Conservation (phyloP, 495 filamentous ascomycete genomes). For the Daldinia bambusicola region DNA sequence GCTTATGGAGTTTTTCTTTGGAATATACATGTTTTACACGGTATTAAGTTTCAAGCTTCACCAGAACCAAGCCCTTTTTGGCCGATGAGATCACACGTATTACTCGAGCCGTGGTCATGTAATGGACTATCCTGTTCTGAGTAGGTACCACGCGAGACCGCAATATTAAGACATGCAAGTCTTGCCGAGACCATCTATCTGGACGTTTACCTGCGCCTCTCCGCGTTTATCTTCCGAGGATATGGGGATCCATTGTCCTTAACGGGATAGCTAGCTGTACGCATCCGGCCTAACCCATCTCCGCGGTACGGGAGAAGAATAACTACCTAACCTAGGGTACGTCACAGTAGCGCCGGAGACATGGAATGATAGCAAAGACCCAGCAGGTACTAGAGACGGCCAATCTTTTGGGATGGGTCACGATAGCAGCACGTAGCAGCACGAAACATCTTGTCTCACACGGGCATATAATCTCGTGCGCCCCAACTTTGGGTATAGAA, state of each 20-base stretch:
- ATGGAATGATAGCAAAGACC: slow-evolving; percentile 22
- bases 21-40: slow-evolving; percentile 6
- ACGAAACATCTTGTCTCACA: slow-evolving; percentile 45
- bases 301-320: slow-evolving; percentile 30
- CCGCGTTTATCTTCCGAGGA: slow-evolving; percentile 44
- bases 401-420: slow-evolving; percentile 19
- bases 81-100: slow-evolving; percentile 23
- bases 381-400: slow-evolving; percentile 18
- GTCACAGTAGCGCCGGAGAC: slow-evolving; percentile 24
- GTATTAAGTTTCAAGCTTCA: slow-evolving; percentile 13
- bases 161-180: slow-evolving; percentile 38
- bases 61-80: slow-evolving; percentile 17
- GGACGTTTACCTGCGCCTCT: slow-evolving; percentile 23
- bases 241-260: slow-evolving; percentile 26
- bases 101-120: slow-evolving; percentile 33
- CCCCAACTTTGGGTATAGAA: slow-evolving; percentile 25
- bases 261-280: slow-evolving; percentile 29
- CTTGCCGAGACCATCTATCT: slow-evolving; percentile 33
- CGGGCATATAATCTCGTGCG: slow-evolving; percentile 44
- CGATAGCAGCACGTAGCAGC: slow-evolving; percentile 26
- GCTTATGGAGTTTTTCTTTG: background rate
- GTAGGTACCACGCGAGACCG: slow-evolving; percentile 26
- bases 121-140: slow-evolving; percentile 22
- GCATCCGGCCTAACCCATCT: slow-evolving; percentile 37
- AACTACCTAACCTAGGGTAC: background rate